These are phyloP conservation scores for Colletotrichum endophyticum DNA, from an alignment of 2,329 filamentous ascomycete genomes.

Conservation along the genomic window DNA sequence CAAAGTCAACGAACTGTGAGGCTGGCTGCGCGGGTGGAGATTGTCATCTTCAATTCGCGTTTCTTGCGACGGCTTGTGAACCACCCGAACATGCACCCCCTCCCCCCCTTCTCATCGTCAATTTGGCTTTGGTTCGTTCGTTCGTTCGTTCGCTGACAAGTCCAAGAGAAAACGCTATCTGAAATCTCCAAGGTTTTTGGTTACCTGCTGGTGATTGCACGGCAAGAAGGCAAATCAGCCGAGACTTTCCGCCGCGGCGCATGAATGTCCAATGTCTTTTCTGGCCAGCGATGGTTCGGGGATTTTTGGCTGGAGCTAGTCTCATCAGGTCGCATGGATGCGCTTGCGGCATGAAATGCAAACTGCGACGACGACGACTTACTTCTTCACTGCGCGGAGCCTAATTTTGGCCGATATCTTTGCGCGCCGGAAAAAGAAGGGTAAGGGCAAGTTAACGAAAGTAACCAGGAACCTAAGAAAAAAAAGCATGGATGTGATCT, in stretches of 20 bases:
- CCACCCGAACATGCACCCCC: not conserved
- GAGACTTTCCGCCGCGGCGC: not conserved
- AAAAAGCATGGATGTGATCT: slow-evolving; percentile 12
- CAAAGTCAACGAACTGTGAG: not conserved
- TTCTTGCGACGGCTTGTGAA: not conserved
- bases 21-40: not conserved
- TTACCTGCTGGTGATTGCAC: not conserved
- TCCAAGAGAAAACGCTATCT: not conserved
- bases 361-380: not conserved
- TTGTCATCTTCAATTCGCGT: not conserved
- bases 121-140: not conserved
- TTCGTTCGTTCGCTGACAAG: not conserved
- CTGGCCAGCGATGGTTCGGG: not conserved
- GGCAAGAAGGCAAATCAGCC: not conserved
- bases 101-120: not conserved
- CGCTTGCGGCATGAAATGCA: not conserved
- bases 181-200: not conserved
- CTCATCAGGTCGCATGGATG: slow-evolving; percentile 12
- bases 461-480: not conserved
- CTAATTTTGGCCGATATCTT: not conserved
- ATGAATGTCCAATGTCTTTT: slow-evolving; percentile 10
- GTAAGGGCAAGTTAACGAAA: not conserved
- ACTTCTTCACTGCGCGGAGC: not conserved
- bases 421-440: not conserved
- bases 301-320: not conserved